Conservation (phyloP, 495 filamentous ascomycete species). For the Podospora tetraspora region DNA sequence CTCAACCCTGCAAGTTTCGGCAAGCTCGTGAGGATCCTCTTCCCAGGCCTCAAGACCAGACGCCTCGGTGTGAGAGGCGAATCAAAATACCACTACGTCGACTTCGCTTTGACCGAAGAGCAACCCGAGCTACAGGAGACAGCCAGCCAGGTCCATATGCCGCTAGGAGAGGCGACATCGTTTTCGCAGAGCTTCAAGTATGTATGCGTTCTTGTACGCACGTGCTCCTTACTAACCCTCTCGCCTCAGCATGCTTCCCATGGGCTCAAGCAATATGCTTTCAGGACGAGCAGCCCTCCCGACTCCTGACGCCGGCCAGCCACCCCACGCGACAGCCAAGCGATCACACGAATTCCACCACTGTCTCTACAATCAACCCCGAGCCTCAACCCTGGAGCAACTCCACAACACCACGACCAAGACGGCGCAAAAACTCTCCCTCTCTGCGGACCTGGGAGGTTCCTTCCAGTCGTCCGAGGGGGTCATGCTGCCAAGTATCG, state of each 20-base stretch:
- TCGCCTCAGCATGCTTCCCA: constrained; percentile 23
- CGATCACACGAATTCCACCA: constrained; percentile 31
- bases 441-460: constrained; percentile 51
- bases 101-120: constrained; percentile 67
- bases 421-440: constrained; percentile 61
- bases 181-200: constrained; percentile 42
- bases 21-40: constrained; percentile 92
- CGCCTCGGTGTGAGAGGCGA: constrained; percentile 89
- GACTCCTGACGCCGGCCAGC: constrained; percentile 47
- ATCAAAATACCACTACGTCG: constrained; percentile 98
- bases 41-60: constrained; percentile 87
- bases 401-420: constrained; percentile 46
- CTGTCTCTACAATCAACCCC: constrained; percentile 49
- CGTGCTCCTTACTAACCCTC: not conserved
- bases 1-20: constrained; percentile 96
- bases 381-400: constrained; percentile 40
- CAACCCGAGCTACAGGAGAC: constrained; percentile 43
- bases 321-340: constrained; percentile 19
- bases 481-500: constrained; percentile 71
- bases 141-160: constrained; percentile 31
- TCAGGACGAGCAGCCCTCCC: constrained; percentile 64
- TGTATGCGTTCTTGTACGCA: constrained; percentile 2
- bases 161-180: constrained; percentile 33
- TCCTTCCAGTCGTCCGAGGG: constrained; percentile 55
- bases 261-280: constrained; percentile 25